Base-by-base conservation (phyloP, 1,284 basidiomycete genomes). In the Cutaneotrichosporon dermatis region DNA sequence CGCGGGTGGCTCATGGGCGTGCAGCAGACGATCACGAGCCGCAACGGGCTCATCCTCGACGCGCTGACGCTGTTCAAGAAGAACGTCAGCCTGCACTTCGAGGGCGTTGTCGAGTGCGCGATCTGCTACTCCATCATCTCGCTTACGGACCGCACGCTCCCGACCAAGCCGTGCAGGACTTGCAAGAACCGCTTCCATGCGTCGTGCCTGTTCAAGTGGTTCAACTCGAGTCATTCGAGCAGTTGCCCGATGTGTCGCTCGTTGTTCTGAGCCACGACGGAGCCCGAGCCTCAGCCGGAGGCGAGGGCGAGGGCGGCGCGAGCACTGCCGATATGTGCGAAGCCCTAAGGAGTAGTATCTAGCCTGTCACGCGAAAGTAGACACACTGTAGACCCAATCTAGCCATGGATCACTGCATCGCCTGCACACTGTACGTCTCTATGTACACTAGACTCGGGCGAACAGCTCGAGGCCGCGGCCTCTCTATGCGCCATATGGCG, bases 111-210 rank as follows among this genome's bases (percentile, higher is more conserved):
- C 7, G 91, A 94, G 70, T 94, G 96, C 77, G 87, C 93, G 2
- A 96, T 96, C 69, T 95, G 91, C 70, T 94, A 93, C 75, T 92
- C 89, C 89, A 92, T 98, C 71, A 95, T 99, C 72, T 90, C 88
- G 63, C 86, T 93, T 35, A 89, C 87, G 73, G 96, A 99, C 72
- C 86, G 89, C 6, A 88, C 84, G 58, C 80, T 99, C 40, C 95
- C 96, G 0, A 87, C 86, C 65, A 96, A 95, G 72, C 88, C 91
- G 0, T 99, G 96, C 80, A 87, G 86, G 76, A 98, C 90, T 2
- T 97, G 94, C 80, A 92, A 90, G 78, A 97, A 98, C 78, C 83
- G 87, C 51, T 99, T 98, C 84, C 96, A 99, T 75, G 87, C 91
- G 0, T 86, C 84, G 37, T 97, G 94, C 79, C 78, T 96, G 62